These are phyloP conservation scores for Coniochaeta sp. DNA, from an alignment of 2,329 filamentous ascomycete species.

Conservation along the genomic window DNA sequence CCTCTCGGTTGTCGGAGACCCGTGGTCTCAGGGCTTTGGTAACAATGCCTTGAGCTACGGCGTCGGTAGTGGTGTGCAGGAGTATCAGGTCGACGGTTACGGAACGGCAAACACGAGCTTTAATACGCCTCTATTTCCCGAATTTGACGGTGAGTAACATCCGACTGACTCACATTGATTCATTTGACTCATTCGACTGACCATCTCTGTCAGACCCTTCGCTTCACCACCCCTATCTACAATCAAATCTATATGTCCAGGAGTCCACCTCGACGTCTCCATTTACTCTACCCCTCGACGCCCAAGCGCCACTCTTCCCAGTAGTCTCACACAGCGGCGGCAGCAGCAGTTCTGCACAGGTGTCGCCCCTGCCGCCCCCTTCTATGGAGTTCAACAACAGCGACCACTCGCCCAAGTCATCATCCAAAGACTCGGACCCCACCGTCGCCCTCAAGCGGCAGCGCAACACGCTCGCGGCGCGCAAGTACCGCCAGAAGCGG, in stretches of 20 bases:
- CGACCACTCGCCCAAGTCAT: not conserved
- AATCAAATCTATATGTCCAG: not conserved
- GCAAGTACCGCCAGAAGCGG: constrained; percentile 56
- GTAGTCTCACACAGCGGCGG: not conserved
- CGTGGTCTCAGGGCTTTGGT: not conserved
- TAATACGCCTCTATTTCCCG: not conserved
- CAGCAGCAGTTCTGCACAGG: not conserved
- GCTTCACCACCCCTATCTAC: not conserved
- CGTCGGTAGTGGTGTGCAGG: not conserved
- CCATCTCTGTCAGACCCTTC: not conserved
- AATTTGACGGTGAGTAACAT: not conserved
- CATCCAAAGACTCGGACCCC: constrained; percentile 13
- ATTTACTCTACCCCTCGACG: not conserved
- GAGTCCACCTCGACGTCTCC: not conserved
- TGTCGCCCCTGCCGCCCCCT: not conserved
- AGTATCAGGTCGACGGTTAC: not conserved
- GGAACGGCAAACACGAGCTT: not conserved
- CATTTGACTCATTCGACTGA: not conserved
- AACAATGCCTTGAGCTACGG: not conserved
- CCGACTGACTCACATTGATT: too few relatives aligned
- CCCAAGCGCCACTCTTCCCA: not conserved
- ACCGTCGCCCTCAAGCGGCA: constrained; percentile 39
- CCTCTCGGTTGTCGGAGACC: not conserved
- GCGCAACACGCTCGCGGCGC: constrained; percentile 55
- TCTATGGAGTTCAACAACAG: not conserved